phyloP scores from a whole-genome alignment of 805 yeast species.

The Barnettozyma sp. region DNA sequence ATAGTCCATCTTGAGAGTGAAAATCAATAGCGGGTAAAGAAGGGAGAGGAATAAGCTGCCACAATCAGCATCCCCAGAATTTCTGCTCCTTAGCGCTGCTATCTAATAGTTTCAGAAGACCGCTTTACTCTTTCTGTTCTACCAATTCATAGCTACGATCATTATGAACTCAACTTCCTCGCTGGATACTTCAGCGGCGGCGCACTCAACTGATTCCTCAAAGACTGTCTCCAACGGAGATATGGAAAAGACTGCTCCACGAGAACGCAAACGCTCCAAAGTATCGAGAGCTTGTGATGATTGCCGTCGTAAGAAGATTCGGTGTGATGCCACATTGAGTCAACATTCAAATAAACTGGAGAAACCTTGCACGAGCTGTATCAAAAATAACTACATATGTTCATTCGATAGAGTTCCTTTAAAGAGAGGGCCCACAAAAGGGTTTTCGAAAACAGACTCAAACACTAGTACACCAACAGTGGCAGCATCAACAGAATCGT shows the following conservation, averaged over 20 bases:
- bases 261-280: constrained; percentile 52
- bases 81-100: too few relatives aligned
- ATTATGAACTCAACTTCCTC: too few relatives aligned
- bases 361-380: constrained; percentile 55
- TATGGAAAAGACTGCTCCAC: constrained; percentile 6
- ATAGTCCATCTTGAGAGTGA: too few relatives aligned
- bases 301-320: constrained; percentile 65
- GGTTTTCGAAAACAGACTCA: constrained; percentile 34
- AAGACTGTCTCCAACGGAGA: too few relatives aligned
- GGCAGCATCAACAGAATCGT: neutral
- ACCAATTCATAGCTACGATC: too few relatives aligned
- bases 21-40: too few relatives aligned
- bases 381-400: constrained; percentile 52
- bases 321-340: constrained; percentile 57
- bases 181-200: too few relatives aligned
- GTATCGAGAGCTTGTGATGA: constrained; percentile 80
- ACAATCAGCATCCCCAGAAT: too few relatives aligned
- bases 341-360: constrained; percentile 39
- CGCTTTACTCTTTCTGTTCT: too few relatives aligned
- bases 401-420: constrained; percentile 65
- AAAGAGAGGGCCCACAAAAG: constrained; percentile 76
- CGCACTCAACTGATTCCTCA: too few relatives aligned
- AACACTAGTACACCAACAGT: neutral
- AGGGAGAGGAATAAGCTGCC: too few relatives aligned
- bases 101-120: too few relatives aligned